Conservation (phyloP, 164 flowering plant species). For the Berberis thunbergii region DNA sequence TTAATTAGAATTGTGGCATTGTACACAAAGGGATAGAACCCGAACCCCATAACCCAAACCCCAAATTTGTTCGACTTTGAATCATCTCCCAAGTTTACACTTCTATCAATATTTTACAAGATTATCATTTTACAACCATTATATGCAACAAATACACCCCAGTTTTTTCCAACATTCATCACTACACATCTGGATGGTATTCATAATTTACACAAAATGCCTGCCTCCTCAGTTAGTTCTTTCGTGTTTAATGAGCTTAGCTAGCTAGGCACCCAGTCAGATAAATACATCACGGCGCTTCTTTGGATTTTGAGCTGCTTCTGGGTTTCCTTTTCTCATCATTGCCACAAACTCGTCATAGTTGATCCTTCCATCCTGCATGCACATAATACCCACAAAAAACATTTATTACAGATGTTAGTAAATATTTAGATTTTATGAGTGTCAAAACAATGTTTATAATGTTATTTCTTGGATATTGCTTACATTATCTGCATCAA, state of each 20-base stretch:
- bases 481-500: slow-evolving; percentile 76
- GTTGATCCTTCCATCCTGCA: slow-evolving; percentile 76
- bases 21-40: too few relatives aligned
- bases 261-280: slow-evolving; percentile 1
- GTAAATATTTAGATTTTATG: neutral
- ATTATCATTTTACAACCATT: too few relatives aligned
- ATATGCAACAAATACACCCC: too few relatives aligned
- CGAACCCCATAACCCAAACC: too few relatives aligned
- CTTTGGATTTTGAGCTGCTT: slow-evolving; percentile 35
- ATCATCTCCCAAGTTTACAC: too few relatives aligned
- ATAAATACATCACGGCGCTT: slow-evolving; percentile 53
- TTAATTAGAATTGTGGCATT: too few relatives aligned
- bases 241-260: neutral
- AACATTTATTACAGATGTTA: too few relatives aligned
- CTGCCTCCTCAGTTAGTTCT: neutral
- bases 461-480: too few relatives aligned
- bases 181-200: neutral
- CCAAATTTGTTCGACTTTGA: too few relatives aligned
- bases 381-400: neutral
- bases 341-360: slow-evolving; percentile 18
- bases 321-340: slow-evolving; percentile 88
- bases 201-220: neutral
- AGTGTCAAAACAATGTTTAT: too few relatives aligned
- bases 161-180: neutral
- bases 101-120: too few relatives aligned